Percentiles rank a stretch among this genome's conserved stretches.
Conservation (phyloP, 208 protist species). For the Lotmaria passim region DNA sequence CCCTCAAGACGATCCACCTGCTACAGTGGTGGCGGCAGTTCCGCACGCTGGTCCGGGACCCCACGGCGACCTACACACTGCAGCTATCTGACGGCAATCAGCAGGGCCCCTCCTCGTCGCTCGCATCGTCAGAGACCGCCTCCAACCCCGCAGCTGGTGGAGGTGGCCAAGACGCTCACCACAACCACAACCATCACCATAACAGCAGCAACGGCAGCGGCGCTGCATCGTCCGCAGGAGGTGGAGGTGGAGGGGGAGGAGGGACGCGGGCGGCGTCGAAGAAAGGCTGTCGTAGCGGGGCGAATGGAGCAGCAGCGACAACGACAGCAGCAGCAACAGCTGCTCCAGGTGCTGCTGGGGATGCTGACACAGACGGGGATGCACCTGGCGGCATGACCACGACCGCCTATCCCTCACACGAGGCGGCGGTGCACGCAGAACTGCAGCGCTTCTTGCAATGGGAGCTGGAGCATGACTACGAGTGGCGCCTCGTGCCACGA, state of each 20-base stretch:
- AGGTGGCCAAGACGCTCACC: neutral
- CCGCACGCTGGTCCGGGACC: constrained; percentile 29
- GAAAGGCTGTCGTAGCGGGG: constrained; percentile 8
- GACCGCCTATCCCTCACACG: constrained; percentile 20
- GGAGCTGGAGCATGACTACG: constrained; percentile 65
- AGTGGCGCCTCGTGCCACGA: constrained; percentile 58
- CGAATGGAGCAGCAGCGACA: too few species aligned
- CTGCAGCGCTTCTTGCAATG: constrained; percentile 48
- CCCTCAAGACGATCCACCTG: constrained; percentile 70
- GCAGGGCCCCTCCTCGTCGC: neutral
- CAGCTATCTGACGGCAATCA: constrained; percentile 34
- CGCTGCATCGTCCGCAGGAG: neutral
- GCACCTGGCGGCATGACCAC: neutral
- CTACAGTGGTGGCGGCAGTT: constrained; percentile 49
- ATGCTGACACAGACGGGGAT: neutral
- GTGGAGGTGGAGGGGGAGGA: neutral
- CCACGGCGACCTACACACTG: neutral
- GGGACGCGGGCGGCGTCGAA: neutral
- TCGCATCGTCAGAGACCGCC: neutral
- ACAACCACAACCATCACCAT: neutral
- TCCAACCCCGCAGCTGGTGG: neutral
- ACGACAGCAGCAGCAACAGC: neutral
- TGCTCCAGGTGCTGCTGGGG: neutral
- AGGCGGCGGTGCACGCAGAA: constrained; percentile 21
- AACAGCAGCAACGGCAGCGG: neutral